Base-by-base conservation (phyloP, 495 filamentous ascomycete genomes). In the Aspergillus cavernicola region DNA sequence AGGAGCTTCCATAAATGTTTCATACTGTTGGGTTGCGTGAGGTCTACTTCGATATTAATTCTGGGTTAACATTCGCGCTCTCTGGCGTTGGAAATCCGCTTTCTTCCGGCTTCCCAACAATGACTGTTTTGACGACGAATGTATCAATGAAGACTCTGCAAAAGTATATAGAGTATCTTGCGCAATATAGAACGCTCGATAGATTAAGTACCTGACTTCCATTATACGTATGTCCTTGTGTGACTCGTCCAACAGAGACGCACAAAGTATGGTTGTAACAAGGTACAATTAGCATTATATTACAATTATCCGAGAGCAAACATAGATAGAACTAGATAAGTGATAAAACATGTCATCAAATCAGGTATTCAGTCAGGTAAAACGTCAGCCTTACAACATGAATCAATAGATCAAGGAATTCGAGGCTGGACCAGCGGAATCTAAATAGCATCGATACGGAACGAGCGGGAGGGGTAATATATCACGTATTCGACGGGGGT, bases 101-200 rank as follows among this genome's bases (percentile, higher is more conserved):
- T 36, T 23, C 5, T 35, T 51, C 20, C 20, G 13, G 13, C 31
- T 50, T 26, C 52, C 45, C 28, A 51, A 40, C 54, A 43, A 63
- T 57, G 60, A 57, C 52, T 60, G 47, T 40, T 31, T 60, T 59
- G 57, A 64, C 52, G 57, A 63, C 50, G 55, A 60, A 64, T 60
- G 57, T 58, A 64, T 60, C 52, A 37, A 64, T 49, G 55, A 60
- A 56, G 57, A 56, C 41, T 58, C 36, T 49, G 50, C 39, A 60
- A 63, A 60, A 60, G 57, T 60, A 60, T 54, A 64, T 60, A 61
- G 55, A 61, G 47, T 56, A 42, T 51, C 44, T 53, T 29, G 41
- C 36, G 47, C 37, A 49, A 46, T 36, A 59, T 59, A 59, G 50
- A 64, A 39, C 37, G 51, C 33, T 58, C 35, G 23, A 56, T 57